Evolutionary conservation across 2,329 filamentous ascomycete genomes (phyloP).

Genomic region (Rugonectria rugulosa): DNA sequence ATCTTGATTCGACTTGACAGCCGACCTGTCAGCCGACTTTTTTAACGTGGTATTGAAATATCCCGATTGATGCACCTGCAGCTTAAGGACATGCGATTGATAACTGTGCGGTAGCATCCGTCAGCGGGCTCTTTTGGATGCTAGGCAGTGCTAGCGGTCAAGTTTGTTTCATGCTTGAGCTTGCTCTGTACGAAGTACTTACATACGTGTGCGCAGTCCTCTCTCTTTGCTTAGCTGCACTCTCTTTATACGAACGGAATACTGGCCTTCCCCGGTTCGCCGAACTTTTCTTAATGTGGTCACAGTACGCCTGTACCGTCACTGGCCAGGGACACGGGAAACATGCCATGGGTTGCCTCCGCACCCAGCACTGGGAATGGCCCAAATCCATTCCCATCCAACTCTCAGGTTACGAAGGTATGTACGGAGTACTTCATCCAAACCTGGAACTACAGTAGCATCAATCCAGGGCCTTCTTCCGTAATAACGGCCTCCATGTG

Average conservation of each 20-base stretch:
- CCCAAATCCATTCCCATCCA: no score
- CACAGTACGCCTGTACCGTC: background rate
- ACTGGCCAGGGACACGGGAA: no score
- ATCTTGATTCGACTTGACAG: slow-evolving; percentile 19
- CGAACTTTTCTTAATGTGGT: background rate
- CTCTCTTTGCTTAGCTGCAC: slow-evolving; percentile 2
- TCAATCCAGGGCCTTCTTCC: slow-evolving; percentile 1
- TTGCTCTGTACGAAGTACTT: background rate
- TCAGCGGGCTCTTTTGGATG: no score
- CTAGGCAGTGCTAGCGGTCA: no score
- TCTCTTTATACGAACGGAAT: no score
- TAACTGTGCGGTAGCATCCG: background rate
- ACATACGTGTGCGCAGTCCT: background rate
- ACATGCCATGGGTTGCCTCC: no score
- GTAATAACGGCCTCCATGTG: slow-evolving; percentile 6
- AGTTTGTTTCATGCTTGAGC: background rate
- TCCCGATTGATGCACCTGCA: slow-evolving; percentile 6
- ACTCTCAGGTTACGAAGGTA: no score
- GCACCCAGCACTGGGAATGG: no score
- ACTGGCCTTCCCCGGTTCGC: background rate
- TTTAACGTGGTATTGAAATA: slow-evolving; percentile 1
- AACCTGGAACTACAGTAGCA: no score
- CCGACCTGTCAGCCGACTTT: slow-evolving; percentile 11
- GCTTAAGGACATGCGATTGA: slow-evolving; percentile 5
- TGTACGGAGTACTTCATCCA: no score